Evolutionary conservation across 192 early-diverging fungal genomes (phyloP), one percentile per base, ranked within the genome.

Genomic region (Podila minutissima): DNA sequence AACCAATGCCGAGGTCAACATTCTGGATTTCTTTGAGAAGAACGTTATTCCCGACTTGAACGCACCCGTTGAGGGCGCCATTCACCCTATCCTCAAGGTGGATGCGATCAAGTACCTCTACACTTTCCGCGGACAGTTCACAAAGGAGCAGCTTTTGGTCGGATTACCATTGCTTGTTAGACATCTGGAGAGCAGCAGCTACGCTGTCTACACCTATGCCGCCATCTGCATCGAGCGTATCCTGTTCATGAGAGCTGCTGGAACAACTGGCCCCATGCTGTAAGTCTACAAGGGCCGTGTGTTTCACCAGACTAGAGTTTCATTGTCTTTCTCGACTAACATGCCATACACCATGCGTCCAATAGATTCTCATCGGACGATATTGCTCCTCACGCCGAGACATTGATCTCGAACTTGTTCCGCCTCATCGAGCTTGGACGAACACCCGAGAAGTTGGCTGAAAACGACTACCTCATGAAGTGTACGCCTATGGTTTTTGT

Each of bases 401-500:
- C 76, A 12, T 86, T 97, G 61, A 86, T 98, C 38, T 83, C 86
- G 5, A 88, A 91, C 19, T 82, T 97, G 33, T 97, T 97, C 76
- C 87, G 86, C 11, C 77, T 93, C 32, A 90, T 99, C 62, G 93
- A 94, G 67, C 83, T 83, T 65, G 93, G 89, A 19, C 88, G 89
- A 51, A 92, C 94, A 26, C 95, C 98, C 3, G 95, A 94, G 66
- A 97, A 96, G 79, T 83, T 99, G 71, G 95, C 98, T 0, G 98
- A 98, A 73, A 98, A 98, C 75, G 96, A 98, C 83, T 97, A 97
- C 69, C 70, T 96, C 69, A 99, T 99, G 94, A 95, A 95, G 83
- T 84, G 93, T 92, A 82, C 58, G 58, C 62, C 13, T 9, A 3
- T 29, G 29, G 37, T 22, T 35, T 53, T n/a, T 24, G 53, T 55